phyloP scores from a whole-genome alignment of 306 rosid species.

The Fragaria iinumae region DNA sequence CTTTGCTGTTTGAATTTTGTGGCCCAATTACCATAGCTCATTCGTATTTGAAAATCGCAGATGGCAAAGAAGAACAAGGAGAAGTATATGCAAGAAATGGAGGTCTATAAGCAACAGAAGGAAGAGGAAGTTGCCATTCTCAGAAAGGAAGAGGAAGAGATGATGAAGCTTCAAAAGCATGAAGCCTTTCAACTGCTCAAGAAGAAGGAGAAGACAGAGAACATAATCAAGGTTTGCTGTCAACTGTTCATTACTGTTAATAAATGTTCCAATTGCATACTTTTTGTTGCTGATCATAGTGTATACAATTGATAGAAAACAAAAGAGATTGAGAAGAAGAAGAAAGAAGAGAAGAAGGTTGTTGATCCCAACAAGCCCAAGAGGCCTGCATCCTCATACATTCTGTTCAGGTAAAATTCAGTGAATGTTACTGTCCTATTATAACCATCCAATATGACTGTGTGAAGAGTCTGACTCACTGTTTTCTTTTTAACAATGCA shows the following conservation, averaged over 20 bases:
- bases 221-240: slow-evolving; percentile 60
- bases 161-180: slow-evolving; percentile 76
- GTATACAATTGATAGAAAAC: slow-evolving; percentile 46
- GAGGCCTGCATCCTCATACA: slow-evolving; percentile 76
- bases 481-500: slow-evolving; percentile 12
- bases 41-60: slow-evolving; percentile 27
- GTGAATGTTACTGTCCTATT: background rate
- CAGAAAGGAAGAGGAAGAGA: slow-evolving; percentile 74
- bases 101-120: slow-evolving; percentile 67
- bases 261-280: background rate
- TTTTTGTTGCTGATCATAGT: background rate
- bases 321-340: slow-evolving; percentile 49
- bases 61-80: slow-evolving; percentile 81
- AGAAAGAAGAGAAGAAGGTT: slow-evolving; percentile 51
- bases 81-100: slow-evolving; percentile 67
- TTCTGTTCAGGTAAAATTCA: slow-evolving; percentile 54
- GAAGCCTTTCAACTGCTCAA: slow-evolving; percentile 77
- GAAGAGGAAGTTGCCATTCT: slow-evolving; percentile 66
- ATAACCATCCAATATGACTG: background rate
- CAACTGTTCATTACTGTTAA: background rate
- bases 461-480: background rate
- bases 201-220: slow-evolving; percentile 91
- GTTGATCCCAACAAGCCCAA: slow-evolving; percentile 87
- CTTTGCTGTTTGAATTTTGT: background rate
- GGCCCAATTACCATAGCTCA: background rate